phyloP scores from a whole-genome alignment of 208 protist genomes.

The Acanthamoeba triangularis region DNA sequence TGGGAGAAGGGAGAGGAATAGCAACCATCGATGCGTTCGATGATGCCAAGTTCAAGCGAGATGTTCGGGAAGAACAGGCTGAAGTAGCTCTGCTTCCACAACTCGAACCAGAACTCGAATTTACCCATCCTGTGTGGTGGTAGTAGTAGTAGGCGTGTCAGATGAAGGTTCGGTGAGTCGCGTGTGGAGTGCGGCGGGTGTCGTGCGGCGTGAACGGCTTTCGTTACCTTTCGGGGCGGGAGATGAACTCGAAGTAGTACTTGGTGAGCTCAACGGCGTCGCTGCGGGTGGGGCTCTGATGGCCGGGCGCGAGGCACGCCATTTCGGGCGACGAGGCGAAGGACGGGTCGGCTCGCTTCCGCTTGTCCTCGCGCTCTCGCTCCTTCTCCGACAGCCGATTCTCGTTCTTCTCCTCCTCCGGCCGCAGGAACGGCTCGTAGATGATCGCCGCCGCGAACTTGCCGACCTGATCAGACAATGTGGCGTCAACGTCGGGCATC shows the following conservation, averaged over 20 bases:
- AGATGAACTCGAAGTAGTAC: conserved; percentile 71
- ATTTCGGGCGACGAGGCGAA: conserved; percentile 49
- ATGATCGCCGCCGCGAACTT: conserved; percentile 37
- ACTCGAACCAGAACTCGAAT: conserved; percentile 71
- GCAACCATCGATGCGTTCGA: background rate
- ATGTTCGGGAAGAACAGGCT: conserved; percentile 55
- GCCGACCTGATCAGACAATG: background rate
- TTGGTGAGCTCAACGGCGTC: conserved; percentile 57
- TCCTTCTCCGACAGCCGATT: conserved; percentile 5
- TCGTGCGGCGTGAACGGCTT: background rate
- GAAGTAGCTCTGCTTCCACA: conserved; percentile 69
- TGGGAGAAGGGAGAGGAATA: background rate
- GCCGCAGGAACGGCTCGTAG: conserved; percentile 25
- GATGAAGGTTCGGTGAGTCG: background rate
- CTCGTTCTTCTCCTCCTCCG: conserved; percentile 41
- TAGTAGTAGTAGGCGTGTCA: background rate
- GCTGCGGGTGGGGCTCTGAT: conserved; percentile 24
- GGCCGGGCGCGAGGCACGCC: conserved; percentile 16
- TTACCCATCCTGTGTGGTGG: background rate
- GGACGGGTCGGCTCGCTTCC: conserved; percentile 30
- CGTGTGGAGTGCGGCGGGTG: background rate
- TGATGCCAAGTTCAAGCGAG: conserved; percentile 2
- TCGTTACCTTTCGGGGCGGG: background rate
- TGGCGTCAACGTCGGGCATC: too few relatives aligned
- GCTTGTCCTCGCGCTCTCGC: background rate